These are phyloP conservation scores for Mucor circinelloides DNA, from an alignment of 371 early-diverging fungal species.

Conservation along the genomic window DNA sequence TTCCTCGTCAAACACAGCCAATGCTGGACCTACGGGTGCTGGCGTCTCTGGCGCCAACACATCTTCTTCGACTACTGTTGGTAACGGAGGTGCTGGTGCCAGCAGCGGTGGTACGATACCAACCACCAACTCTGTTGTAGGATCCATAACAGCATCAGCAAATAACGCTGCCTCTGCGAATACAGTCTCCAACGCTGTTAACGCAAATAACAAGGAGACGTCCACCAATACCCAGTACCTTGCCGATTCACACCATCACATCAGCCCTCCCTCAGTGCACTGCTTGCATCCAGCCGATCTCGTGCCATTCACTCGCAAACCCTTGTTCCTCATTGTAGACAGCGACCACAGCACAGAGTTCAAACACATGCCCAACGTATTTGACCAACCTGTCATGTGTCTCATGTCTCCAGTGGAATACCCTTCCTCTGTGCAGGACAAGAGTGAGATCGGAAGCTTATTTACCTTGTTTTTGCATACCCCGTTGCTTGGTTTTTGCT, in stretches of 20 bases:
- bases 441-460: constrained; percentile 83
- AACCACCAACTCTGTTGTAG: neutral
- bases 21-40: neutral
- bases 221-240: neutral
- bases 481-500: constrained; percentile 74
- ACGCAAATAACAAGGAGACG: neutral
- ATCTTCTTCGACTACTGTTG: neutral
- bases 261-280: constrained; percentile 50
- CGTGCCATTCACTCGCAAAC: constrained; percentile 91
- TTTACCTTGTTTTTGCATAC: constrained; percentile 93
- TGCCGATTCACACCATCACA: neutral
- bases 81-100: neutral
- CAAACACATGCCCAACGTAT: constrained; percentile 76
- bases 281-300: constrained; percentile 90
- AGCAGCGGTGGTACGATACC: neutral
- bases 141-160: neutral
- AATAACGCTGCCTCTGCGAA: neutral
- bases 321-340: constrained; percentile 91
- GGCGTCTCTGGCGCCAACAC: neutral
- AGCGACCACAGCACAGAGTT: constrained; percentile 84
- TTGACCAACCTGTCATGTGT: constrained; percentile 85
- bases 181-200: neutral
- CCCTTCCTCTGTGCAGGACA: constrained; percentile 78
- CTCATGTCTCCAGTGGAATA: constrained; percentile 90
- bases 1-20: neutral